phyloP scores from a whole-genome alignment of 2,329 filamentous ascomycete genomes.

The Zymoseptoria ardabiliae region DNA sequence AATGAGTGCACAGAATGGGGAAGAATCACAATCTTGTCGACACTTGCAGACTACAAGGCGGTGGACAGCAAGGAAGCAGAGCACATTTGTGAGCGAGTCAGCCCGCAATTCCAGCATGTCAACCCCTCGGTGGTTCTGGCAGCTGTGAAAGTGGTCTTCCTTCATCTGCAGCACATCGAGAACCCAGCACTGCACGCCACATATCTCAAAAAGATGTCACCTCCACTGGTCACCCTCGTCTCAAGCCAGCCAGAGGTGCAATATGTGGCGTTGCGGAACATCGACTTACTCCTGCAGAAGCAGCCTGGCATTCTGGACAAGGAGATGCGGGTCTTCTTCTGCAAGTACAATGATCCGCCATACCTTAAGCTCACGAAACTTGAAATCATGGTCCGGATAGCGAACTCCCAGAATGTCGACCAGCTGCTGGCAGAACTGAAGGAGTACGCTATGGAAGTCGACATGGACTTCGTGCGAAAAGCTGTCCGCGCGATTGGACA shows the following conservation, averaged over 20 bases:
- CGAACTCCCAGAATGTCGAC: constrained; percentile 93
- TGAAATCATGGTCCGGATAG: constrained; percentile 98
- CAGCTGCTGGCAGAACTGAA: constrained; percentile 90
- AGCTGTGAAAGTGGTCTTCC: constrained; percentile 96
- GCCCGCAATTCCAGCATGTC: constrained; percentile 96
- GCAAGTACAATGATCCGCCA: constrained; percentile 98
- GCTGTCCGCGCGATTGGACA: constrained; percentile 95
- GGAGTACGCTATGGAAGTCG: constrained; percentile 95
- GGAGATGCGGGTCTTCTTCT: constrained; percentile 96
- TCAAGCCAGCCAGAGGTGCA: constrained; percentile 95
- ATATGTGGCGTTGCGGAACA: constrained; percentile 93
- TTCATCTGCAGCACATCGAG: constrained; percentile 78
- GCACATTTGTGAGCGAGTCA: constrained; percentile 93
- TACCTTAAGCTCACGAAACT: constrained; percentile 97
- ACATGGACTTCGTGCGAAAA: constrained; percentile 96
- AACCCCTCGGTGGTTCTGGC: constrained; percentile 94
- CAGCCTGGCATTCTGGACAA: constrained; percentile 96
- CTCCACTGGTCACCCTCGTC: constrained; percentile 88
- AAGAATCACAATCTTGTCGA: constrained; percentile 83
- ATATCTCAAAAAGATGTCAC: constrained; percentile 98
- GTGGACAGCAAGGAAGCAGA: constrained; percentile 91
- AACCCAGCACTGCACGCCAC: constrained; percentile 70
- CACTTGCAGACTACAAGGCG: constrained; percentile 79
- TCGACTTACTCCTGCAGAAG: constrained; percentile 89
- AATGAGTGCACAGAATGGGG: constrained; percentile 99